Evolutionary conservation across 495 filamentous ascomycete species (phyloP).

Genomic region (Hypoxylon perforatum): DNA sequence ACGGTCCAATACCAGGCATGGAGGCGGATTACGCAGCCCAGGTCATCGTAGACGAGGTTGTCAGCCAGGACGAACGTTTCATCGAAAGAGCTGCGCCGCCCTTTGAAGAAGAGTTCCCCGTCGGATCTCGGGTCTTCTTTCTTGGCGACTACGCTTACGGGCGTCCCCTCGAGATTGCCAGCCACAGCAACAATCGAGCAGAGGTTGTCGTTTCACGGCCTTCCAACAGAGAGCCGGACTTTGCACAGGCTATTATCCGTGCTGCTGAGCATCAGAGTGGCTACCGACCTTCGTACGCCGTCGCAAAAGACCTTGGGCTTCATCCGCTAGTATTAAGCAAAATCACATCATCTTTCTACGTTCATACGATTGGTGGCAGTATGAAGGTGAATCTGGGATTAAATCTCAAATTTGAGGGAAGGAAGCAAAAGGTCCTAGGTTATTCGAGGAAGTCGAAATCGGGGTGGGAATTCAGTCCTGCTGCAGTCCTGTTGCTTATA

Average conservation of each 20-base stretch:
- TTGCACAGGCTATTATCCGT: conserved; percentile 76
- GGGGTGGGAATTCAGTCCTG: conserved; percentile 95
- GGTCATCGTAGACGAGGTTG: conserved; percentile 86
- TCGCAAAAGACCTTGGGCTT: conserved; percentile 82
- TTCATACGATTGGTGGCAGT: conserved; percentile 75
- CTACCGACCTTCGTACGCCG: conserved; percentile 86
- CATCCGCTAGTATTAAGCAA: conserved; percentile 92
- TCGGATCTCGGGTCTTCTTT: conserved; percentile 86
- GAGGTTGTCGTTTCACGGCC: conserved; percentile 78
- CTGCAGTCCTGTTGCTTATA: conserved; percentile 80
- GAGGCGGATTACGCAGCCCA: conserved; percentile 94
- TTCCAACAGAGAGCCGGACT: conserved; percentile 79
- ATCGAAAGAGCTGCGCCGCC: conserved; percentile 86
- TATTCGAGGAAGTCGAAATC: conserved; percentile 85
- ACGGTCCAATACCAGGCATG: conserved; percentile 85
- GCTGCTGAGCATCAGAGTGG: conserved; percentile 72
- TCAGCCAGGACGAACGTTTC: conserved; percentile 93
- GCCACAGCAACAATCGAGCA: conserved; percentile 76
- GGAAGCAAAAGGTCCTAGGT: conserved; percentile 94
- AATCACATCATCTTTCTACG: conserved; percentile 91
- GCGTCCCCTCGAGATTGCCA: conserved; percentile 83
- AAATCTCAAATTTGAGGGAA: conserved; percentile 96
- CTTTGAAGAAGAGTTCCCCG: conserved; percentile 91
- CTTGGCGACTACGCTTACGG: conserved; percentile 96
- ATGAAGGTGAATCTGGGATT: conserved; percentile 87